Conservation (phyloP, 768 basidiomycete species). For the Pholiota molesta region DNA sequence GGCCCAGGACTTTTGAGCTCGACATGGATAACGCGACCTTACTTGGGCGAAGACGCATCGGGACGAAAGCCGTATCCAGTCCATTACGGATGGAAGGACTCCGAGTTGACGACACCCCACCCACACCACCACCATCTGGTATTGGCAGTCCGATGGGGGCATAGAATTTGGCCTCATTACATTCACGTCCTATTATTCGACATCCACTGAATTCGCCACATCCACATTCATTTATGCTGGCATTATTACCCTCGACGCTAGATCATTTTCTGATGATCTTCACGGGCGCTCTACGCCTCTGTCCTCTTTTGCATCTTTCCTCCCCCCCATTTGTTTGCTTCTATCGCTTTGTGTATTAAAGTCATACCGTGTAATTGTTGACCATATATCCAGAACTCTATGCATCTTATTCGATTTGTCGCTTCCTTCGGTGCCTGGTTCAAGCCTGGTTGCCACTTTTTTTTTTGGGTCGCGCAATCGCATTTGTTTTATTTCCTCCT, state of each 20-base stretch:
- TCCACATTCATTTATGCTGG: neutral
- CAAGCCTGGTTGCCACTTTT: neutral
- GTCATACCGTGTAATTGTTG: neutral
- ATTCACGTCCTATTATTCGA: neutral
- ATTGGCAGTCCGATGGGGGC: conserved; percentile 21
- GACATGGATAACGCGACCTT: conserved; percentile 87
- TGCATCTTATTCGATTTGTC: neutral
- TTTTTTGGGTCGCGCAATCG: neutral
- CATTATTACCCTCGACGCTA: neutral
- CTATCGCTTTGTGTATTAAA: neutral
- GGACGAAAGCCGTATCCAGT: conserved; percentile 16
- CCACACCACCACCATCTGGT: conserved; percentile 13
- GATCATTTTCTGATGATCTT: neutral
- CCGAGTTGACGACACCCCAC: conserved; percentile 17
- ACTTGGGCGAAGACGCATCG: conserved; percentile 61
- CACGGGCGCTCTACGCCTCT: neutral
- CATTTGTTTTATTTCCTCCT: neutral
- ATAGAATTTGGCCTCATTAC: neutral
- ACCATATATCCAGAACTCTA: neutral
- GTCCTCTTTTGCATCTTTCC: neutral
- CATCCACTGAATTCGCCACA: neutral
- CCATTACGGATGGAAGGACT: conserved; percentile 27
- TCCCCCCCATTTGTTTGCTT: neutral
- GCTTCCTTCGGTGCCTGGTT: neutral
- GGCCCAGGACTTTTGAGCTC: conserved; percentile 67